A percentile compares a stretch with the other conserved stretches of the same genome.
phyloP scores from a whole-genome alignment of 805 yeast species.

The Hanseniaspora clermontiae region DNA sequence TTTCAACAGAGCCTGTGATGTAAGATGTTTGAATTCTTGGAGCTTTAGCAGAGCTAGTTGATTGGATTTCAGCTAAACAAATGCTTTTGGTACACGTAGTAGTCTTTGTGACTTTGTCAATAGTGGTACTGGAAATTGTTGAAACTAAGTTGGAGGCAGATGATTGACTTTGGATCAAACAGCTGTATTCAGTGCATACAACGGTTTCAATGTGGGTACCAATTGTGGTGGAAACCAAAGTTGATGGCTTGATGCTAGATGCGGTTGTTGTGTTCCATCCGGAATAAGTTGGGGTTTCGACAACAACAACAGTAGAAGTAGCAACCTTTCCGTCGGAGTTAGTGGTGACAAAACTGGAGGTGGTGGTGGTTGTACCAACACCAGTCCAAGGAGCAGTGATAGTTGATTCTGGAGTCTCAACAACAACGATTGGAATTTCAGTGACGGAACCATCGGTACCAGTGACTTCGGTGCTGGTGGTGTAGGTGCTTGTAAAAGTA shows the following conservation, averaged over 20 bases:
- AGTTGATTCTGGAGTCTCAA: neutral
- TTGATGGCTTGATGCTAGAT: neutral
- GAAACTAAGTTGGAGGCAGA: slow-evolving; percentile 8
- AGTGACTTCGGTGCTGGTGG: neutral
- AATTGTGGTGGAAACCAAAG: neutral
- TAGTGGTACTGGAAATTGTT: neutral
- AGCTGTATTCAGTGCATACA: neutral
- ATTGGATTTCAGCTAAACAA: slow-evolving; percentile 13
- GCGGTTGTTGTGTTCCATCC: neutral
- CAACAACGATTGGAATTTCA: neutral
- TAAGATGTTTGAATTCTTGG: slow-evolving; percentile 5
- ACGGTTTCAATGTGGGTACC: neutral
- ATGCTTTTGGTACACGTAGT: neutral
- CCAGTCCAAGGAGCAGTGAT: neutral
- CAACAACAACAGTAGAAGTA: neutral
- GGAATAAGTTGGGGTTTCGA: slow-evolving; percentile 11
- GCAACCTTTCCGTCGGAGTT: neutral
- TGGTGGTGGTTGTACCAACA: neutral
- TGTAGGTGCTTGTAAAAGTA: neutral
- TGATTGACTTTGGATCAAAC: slow-evolving; percentile 13
- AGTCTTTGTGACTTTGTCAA: neutral
- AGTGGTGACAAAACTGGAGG: neutral
- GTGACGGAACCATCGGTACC: neutral
- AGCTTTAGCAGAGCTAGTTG: slow-evolving; percentile 14
- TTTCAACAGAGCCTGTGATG: neutral